Evolutionary conservation across 768 basidiomycete species (phyloP).

Genomic region (Lentinus brumalis): DNA sequence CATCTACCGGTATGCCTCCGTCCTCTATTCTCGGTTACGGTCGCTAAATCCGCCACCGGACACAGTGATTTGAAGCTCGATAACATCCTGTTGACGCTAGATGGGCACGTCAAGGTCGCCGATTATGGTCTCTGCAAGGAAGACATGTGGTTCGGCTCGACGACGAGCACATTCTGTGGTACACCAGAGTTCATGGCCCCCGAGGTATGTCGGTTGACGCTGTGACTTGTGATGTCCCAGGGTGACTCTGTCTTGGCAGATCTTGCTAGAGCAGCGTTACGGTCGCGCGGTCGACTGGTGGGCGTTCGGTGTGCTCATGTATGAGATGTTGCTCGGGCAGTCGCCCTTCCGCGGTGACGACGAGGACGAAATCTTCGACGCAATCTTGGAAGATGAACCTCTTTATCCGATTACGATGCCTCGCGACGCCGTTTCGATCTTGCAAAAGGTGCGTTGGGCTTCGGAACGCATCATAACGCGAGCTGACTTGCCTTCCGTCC

Average conservation of each 20-base stretch:
- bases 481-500: not conserved
- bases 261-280: slow-evolving; percentile 98
- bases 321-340: slow-evolving; percentile 98
- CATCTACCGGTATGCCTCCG: slow-evolving; percentile 78
- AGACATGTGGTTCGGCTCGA: slow-evolving; percentile 96
- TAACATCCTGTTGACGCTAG: slow-evolving; percentile 94
- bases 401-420: slow-evolving; percentile 99
- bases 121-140: slow-evolving; percentile 99
- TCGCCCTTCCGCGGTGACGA: slow-evolving; percentile 99
- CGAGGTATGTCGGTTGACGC: slow-evolving; percentile 58
- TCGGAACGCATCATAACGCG: too few relatives aligned
- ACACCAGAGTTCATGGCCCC: slow-evolving; percentile 99
- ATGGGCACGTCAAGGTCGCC: slow-evolving; percentile 98
- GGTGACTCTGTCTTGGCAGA: slow-evolving; percentile 49
- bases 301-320: slow-evolving; percentile 98
- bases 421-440: slow-evolving; percentile 90
- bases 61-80: slow-evolving; percentile 94
- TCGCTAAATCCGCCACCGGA: not conserved
- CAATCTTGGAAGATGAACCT: slow-evolving; percentile 97
- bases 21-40: not conserved
- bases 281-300: slow-evolving; percentile 99
- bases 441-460: slow-evolving; percentile 74
- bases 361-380: slow-evolving; percentile 99
- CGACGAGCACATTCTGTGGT: slow-evolving; percentile 98
- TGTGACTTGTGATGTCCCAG: not conserved